A percentile compares a stretch with the other conserved stretches of the same genome.
Conservation (phyloP, 2,329 filamentous ascomycete genomes). For the Penicillium vulpinum region DNA sequence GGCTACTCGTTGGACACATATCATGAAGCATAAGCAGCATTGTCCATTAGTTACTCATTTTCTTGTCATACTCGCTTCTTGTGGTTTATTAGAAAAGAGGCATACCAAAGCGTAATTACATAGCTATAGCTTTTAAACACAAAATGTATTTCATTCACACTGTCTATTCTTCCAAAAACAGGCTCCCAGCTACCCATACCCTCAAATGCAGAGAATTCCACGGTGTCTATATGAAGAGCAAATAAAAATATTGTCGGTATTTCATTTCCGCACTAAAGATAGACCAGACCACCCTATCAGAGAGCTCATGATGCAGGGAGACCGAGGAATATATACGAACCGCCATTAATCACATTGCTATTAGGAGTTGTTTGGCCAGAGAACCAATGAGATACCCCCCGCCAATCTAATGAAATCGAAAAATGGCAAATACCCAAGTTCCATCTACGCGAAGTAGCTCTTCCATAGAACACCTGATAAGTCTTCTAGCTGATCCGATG, state of each 20-base stretch:
- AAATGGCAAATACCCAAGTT: background rate
- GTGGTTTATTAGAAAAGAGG: background rate
- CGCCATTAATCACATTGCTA: background rate
- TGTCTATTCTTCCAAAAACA: background rate
- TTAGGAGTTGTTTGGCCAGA: background rate
- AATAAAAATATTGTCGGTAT: background rate
- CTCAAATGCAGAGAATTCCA: background rate
- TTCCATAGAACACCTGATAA: slow-evolving; percentile 97
- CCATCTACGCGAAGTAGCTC: slow-evolving; percentile 85
- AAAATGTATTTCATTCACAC: background rate
- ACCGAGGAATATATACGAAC: slow-evolving; percentile 1
- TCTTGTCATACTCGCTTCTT: background rate
- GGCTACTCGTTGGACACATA: background rate
- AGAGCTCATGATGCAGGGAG: background rate
- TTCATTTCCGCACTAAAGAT: background rate
- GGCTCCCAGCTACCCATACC: background rate
- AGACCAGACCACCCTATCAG: background rate
- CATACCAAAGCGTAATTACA: background rate
- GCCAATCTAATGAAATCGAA: background rate
- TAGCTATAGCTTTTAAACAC: background rate
- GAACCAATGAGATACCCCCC: background rate
- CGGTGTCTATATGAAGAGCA: background rate
- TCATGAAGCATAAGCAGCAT: background rate
- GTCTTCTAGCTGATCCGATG: slow-evolving; percentile 88
- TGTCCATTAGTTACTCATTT: background rate